Evolutionary conservation across 306 rosid genomes (phyloP), one percentile per base, ranked within the genome.

Genomic region (Notholithocarpus densiflorus): DNA sequence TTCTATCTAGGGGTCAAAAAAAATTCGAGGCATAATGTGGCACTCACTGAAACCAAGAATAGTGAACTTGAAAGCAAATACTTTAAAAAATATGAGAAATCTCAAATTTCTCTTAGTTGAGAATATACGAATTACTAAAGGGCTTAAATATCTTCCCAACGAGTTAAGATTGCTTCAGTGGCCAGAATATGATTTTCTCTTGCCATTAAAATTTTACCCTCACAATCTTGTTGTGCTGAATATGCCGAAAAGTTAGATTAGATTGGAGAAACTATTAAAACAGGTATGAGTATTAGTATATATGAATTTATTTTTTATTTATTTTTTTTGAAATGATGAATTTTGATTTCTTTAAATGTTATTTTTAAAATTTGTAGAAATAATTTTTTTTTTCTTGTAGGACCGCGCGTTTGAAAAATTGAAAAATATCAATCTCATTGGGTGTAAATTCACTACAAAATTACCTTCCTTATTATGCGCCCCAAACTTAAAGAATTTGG

Each of bases 51-150:
- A 79, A 48, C 23, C 29, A n/a, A 71, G 31, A 23, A 64, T 8
- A 8, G 82, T 79, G 15, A 19, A 2, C 11, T 79, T 76, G 82
- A 20, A 29, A 19, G 82, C 65, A 45, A 29, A 59, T 31, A 72
- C 45, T 19, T 59, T 79, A 26, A 59, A 79, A 72, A 72, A 72
- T 26, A 79, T 79, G 82, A 59, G 19, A 79, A 79, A 60, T 64
- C 77, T 79, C 13, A 72, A 59, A 51, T 45, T 79, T 27, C 77
- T 79, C 5, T 4, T 32, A 24, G 62, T 72, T 29, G 65, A 79
- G 62, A 72, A 79, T 59, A 61, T n/a, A 17, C 4, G 4, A 18
- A 71, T 79, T 79, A 21, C 77, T 31, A 48, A 19, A 72, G 10
- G 37, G 3, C 82, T 72, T 27, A 59, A 31, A 15, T 6, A 60